Conservation (phyloP, 352 stramenopile species). For the Peronospora belbahrii region DNA sequence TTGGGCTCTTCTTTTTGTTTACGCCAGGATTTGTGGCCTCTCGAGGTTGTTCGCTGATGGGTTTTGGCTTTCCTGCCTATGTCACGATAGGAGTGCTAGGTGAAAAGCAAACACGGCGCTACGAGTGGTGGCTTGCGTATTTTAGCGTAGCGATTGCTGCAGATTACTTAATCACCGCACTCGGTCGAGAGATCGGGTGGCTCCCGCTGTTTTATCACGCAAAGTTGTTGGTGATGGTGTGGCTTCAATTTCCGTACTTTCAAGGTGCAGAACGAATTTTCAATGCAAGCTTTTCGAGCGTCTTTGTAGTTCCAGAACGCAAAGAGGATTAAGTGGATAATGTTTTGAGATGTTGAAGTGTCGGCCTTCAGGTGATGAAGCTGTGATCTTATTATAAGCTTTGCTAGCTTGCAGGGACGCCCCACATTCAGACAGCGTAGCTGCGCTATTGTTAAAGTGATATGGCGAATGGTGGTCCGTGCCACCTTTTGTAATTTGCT, state of each 20-base stretch:
- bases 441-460: conserved; percentile 8
- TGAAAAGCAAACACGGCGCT: conserved; percentile 64
- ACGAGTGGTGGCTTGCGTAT: conserved; percentile 87
- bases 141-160: conserved; percentile 62
- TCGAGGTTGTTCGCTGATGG: conserved; percentile 61
- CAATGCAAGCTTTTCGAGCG: conserved; percentile 57
- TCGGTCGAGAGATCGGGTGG: conserved; percentile 57
- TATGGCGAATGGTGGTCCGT: conserved; percentile 1
- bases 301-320: conserved; percentile 51
- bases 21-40: conserved; percentile 78
- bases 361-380: not conserved
- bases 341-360: not conserved
- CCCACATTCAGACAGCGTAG: conserved; percentile 1
- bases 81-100: conserved; percentile 69
- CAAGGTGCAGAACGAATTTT: conserved; percentile 78
- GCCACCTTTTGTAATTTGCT: too few relatives aligned
- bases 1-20: conserved; percentile 76
- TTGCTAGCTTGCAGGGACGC: not conserved
- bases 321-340: conserved; percentile 37
- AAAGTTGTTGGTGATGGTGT: conserved; percentile 82
- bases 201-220: conserved; percentile 81
- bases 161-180: conserved; percentile 58
- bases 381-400: not conserved
- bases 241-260: conserved; percentile 89
- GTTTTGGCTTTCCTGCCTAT: conserved; percentile 80